phyloP scores from a whole-genome alignment of 129 eudicot genomes.

The Sambucus nigra region DNA sequence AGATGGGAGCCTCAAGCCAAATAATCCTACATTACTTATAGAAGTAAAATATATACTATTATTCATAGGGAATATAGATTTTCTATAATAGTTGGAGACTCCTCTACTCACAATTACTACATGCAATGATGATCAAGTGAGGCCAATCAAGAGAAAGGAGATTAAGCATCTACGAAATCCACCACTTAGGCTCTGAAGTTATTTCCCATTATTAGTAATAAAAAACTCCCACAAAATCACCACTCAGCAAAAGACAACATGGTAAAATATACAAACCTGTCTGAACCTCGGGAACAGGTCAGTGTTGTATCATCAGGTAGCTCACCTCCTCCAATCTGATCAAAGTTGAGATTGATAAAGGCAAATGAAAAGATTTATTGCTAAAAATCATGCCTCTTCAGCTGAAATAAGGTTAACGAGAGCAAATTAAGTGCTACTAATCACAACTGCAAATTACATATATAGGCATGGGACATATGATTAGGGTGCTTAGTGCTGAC shows the following conservation, averaged over 20 bases:
- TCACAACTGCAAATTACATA: not conserved
- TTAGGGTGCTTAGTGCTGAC: not conserved
- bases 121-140: too few species aligned
- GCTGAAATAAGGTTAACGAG: slow-evolving; percentile 1
- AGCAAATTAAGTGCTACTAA: not conserved
- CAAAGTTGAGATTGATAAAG: slow-evolving; percentile 12
- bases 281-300: slow-evolving; percentile 81
- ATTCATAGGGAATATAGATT: too few species aligned
- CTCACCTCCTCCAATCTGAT: slow-evolving; percentile 92
- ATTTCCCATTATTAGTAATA: too few species aligned
- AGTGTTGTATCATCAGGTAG: slow-evolving; percentile 92
- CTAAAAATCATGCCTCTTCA: slow-evolving; percentile 10
- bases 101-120: too few species aligned
- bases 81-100: too few species aligned
- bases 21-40: too few species aligned
- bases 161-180: too few species aligned
- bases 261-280: slow-evolving; percentile 51
- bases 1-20: too few species aligned
- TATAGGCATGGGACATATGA: not conserved
- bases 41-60: too few species aligned
- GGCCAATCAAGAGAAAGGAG: too few species aligned
- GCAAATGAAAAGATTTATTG: slow-evolving; percentile 13
- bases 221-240: too few species aligned
- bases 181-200: too few species aligned
- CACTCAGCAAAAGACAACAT: not conserved